Percentiles rank a stretch among this genome's conserved stretches.
Evolutionary conservation across 805 yeast genomes (phyloP).

Genomic region (Pichia manshurica): DNA sequence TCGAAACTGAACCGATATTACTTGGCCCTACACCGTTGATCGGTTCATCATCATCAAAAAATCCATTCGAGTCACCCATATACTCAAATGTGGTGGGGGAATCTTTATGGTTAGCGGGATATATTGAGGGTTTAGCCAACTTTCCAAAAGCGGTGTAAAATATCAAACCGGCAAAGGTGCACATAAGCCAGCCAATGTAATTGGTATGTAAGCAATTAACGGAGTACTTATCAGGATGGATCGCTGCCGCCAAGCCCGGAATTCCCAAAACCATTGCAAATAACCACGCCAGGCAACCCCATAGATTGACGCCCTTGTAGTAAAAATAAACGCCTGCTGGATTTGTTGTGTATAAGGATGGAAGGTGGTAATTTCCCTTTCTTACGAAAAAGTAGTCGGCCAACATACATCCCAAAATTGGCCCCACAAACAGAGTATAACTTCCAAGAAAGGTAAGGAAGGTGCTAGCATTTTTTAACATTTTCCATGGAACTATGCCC

Average conservation of each 20-base stretch:
- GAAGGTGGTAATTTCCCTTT: slow-evolving; percentile 33
- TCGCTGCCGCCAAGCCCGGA: slow-evolving; percentile 27
- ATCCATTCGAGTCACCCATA: slow-evolving; percentile 20
- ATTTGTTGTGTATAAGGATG: slow-evolving; percentile 35
- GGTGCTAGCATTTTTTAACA: slow-evolving; percentile 31
- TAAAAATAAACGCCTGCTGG: slow-evolving; percentile 31
- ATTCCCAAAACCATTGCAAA: slow-evolving; percentile 20
- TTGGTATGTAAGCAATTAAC: slow-evolving; percentile 20
- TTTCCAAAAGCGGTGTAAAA: slow-evolving; percentile 15
- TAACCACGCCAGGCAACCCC: slow-evolving; percentile 19
- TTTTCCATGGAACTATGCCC: slow-evolving; percentile 38
- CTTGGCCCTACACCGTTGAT: slow-evolving; percentile 22
- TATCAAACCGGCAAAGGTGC: slow-evolving; percentile 17
- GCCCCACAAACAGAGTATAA: slow-evolving; percentile 35
- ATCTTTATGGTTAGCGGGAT: slow-evolving; percentile 19
- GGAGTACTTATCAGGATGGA: slow-evolving; percentile 16
- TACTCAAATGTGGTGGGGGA: slow-evolving; percentile 21
- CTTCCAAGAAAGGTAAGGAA: slow-evolving; percentile 28
- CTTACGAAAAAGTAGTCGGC: slow-evolving; percentile 38
- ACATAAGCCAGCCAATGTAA: slow-evolving; percentile 24
- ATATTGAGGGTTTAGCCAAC: slow-evolving; percentile 18
- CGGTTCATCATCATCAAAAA: slow-evolving; percentile 24
- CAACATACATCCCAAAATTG: slow-evolving; percentile 34
- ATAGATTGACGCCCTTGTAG: slow-evolving; percentile 15
- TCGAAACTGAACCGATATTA: not conserved